These are phyloP conservation scores for Mycena filopes DNA, from an alignment of 768 basidiomycete species.

Conservation along the genomic window DNA sequence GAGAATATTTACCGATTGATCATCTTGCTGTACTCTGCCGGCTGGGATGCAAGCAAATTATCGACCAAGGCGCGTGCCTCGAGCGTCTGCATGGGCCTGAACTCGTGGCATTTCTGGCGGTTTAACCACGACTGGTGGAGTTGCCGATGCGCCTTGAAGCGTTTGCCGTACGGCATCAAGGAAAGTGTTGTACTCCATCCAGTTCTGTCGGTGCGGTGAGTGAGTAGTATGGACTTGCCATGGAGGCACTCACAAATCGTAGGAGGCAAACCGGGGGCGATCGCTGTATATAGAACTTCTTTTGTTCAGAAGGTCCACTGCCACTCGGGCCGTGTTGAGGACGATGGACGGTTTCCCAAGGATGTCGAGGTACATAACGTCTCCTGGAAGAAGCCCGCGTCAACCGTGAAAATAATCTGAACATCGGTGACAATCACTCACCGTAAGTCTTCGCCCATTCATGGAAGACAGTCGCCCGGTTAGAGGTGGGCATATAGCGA, in stretches of 20 bases:
- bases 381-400: too few relatives aligned
- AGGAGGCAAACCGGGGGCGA: slow-evolving; percentile 17
- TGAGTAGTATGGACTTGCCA: not conserved
- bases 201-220: too few relatives aligned
- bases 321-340: slow-evolving; percentile 36
- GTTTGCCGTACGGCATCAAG: slow-evolving; percentile 36
- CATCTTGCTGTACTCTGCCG: slow-evolving; percentile 15
- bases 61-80: slow-evolving; percentile 46
- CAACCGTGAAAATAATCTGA: too few relatives aligned
- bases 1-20: not conserved
- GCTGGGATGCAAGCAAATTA: slow-evolving; percentile 39
- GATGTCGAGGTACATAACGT: slow-evolving; percentile 25
- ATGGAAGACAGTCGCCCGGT: slow-evolving; percentile 41
- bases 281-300: slow-evolving; percentile 28
- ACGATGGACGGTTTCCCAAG: slow-evolving; percentile 41
- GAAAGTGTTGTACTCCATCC: slow-evolving; percentile 32
- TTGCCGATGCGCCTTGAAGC: slow-evolving; percentile 36
- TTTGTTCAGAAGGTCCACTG: slow-evolving; percentile 18
- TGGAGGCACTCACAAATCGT: slow-evolving; percentile 13
- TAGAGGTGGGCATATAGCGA: slow-evolving; percentile 44
- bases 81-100: slow-evolving; percentile 40
- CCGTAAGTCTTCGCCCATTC: slow-evolving; percentile 48
- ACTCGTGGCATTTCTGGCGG: slow-evolving; percentile 35
- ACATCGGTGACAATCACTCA: slow-evolving; percentile 20
- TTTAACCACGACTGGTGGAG: slow-evolving; percentile 36